These are phyloP conservation scores for Aegilops longissima DNA, from an alignment of 176 grass and related monocot genomes.

Conservation along the genomic window DNA sequence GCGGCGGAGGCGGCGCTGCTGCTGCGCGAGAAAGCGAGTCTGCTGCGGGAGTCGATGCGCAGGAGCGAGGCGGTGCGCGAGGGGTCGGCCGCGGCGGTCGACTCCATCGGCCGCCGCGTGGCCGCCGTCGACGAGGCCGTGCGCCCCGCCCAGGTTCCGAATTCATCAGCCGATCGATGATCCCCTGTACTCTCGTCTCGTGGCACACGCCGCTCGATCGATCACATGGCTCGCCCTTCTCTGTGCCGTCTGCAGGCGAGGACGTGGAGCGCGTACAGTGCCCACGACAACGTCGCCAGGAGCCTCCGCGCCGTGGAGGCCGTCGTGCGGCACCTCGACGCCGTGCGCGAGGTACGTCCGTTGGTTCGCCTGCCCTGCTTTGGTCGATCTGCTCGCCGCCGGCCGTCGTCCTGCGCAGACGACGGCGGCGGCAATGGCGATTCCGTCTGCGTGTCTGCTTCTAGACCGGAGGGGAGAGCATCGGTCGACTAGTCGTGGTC, in stretches of 20 bases:
- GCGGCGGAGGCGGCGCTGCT: neutral
- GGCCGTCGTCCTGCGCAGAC: too few species aligned
- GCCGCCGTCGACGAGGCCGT: conserved; percentile 23
- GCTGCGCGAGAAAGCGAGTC: neutral
- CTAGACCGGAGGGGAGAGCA: neutral
- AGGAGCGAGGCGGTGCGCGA: neutral
- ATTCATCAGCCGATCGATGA: neutral
- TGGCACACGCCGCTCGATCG: neutral
- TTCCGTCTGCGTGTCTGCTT: neutral
- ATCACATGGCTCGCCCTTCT: neutral
- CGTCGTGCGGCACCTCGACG: conserved; percentile 4
- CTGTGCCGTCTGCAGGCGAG: neutral
- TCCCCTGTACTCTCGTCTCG: neutral
- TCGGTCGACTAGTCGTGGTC: neutral
- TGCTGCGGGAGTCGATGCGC: conserved; percentile 9
- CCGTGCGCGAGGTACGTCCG: neutral
- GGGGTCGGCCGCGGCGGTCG: neutral
- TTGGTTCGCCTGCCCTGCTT: neutral
- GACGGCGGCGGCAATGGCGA: neutral
- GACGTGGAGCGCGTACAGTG: neutral
- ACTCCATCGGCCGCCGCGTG: neutral
- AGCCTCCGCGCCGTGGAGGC: neutral
- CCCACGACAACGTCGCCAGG: conserved; percentile 22
- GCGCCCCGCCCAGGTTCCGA: conserved; percentile 15
- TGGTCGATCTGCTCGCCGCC: neutral